Conservation (phyloP, 345 rosid species). For the Aquilaria malaccensis region DNA sequence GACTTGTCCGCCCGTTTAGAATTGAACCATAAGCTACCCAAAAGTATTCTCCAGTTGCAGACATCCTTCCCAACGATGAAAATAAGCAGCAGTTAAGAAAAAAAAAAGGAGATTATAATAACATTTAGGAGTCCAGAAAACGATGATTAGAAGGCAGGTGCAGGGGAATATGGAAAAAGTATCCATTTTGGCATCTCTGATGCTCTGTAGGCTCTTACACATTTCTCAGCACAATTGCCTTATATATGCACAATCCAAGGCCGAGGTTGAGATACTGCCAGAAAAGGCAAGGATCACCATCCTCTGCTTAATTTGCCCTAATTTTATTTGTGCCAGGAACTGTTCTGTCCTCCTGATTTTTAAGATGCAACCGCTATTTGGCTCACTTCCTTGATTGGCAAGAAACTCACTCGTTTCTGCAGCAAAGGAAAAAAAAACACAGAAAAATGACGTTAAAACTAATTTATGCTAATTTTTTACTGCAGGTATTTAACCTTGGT, state of each 20-base stretch:
- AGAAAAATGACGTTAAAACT: not conserved
- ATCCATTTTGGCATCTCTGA: constrained; percentile 1
- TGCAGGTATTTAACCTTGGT: no score
- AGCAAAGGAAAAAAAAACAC: not conserved
- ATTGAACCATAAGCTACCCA: no score
- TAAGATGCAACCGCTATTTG: constrained; percentile 59
- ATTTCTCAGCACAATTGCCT: not conserved
- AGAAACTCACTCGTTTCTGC: constrained; percentile 91
- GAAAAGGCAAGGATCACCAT: not conserved
- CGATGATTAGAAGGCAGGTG: no score
- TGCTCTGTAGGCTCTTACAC: constrained; percentile 10
- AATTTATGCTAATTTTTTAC: not conserved
- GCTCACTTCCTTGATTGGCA: constrained; percentile 48
- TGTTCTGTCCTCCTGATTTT: not conserved
- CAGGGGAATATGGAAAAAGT: no score
- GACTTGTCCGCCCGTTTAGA: no score
- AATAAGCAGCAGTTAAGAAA: no score
- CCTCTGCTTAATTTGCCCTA: not conserved
- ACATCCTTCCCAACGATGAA: no score
- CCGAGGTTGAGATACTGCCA: not conserved
- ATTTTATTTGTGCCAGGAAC: not conserved
- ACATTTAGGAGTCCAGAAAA: no score
- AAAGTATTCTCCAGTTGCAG: no score
- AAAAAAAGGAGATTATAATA: no score
- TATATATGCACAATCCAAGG: no score